These are phyloP conservation scores for Erodium maritimum DNA, from an alignment of 345 rosid species.

Conservation along the genomic window DNA sequence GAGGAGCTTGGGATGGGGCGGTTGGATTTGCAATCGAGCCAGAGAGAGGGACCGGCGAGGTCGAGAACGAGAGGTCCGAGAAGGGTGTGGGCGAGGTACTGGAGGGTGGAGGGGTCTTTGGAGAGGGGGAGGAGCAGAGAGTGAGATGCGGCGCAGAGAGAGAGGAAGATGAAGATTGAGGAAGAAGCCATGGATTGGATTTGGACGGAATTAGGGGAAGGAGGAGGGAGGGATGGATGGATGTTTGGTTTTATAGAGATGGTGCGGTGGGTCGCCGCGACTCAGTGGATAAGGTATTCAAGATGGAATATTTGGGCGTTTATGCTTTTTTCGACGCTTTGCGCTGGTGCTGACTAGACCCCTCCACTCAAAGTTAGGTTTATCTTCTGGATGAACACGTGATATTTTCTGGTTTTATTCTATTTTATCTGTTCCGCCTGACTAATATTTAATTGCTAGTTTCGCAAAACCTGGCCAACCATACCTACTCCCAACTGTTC, in stretches of 20 bases:
- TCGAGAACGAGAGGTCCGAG: slow-evolving; percentile 44
- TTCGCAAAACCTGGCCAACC: no score
- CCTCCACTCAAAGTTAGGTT: not conserved
- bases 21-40: slow-evolving; percentile 37
- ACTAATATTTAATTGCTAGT: no score
- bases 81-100: slow-evolving; percentile 41
- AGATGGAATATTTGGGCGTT: not conserved
- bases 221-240: no score
- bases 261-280: not conserved
- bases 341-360: not conserved
- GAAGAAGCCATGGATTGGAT: not conserved
- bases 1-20: slow-evolving; percentile 37
- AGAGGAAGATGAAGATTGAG: slow-evolving; percentile 7
- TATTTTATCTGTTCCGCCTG: no score
- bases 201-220: no score
- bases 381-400: not conserved
- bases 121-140: slow-evolving; percentile 7
- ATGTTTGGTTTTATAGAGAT: not conserved
- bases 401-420: not conserved
- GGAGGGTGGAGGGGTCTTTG: slow-evolving; percentile 47
- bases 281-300: not conserved
- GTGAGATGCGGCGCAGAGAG: not conserved
- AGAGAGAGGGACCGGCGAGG: slow-evolving; percentile 38
- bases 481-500: no score
- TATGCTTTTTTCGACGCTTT: no score